Evolutionary conservation across 2,329 filamentous ascomycete genomes (phyloP), one percentile per base, ranked within the genome.

Genomic region (Colletotrichum limetticola): DNA sequence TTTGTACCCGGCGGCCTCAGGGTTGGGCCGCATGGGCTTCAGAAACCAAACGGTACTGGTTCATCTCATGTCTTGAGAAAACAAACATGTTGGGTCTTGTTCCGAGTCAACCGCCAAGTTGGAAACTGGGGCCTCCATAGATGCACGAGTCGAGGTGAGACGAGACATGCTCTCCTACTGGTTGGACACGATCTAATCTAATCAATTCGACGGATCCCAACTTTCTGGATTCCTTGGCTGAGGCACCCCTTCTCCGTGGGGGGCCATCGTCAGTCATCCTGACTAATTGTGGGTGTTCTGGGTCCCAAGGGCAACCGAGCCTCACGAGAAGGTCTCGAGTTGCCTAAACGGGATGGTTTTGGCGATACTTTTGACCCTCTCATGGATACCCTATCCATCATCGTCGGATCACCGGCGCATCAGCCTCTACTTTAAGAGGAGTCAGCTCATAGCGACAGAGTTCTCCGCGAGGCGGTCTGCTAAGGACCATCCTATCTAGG

Each of bases 181-280:
- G 69, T 26, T 22, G 16, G 30, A 11, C 30, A 55, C 65, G 66
- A 68, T 72, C 65, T 72, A 69, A 72, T 72, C 69, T 72, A 68
- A 69, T 69, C 66, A 69, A 72, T 26, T 60, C 55, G 53, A 72
- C 58, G 67, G 57, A 24, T 58, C 59, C 65, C 65, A 67, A 24
- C 28, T 32, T 42, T 55, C 30, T 58, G 64, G 65, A 30, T 62
- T 30, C 58, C 65, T 72, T 64, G 69, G 65, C 65, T 63, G 53
- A 72, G 56, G 37, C 42, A 68, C n/a, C 28, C 7, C 24, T 49
- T 35, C 28, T 64, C 57, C 37, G 42, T 59, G 53, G 58, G 65
- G 68, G 69, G 52, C 16, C 52, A 11, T n/a, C 16, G 22, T 68
- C 65, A 35, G 59, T 72, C 59, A 64, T 69, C 58, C 53, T 69